These are phyloP conservation scores for Hypoxylon sp. DNA, from an alignment of 2,329 filamentous ascomycete species.

Conservation along the genomic window DNA sequence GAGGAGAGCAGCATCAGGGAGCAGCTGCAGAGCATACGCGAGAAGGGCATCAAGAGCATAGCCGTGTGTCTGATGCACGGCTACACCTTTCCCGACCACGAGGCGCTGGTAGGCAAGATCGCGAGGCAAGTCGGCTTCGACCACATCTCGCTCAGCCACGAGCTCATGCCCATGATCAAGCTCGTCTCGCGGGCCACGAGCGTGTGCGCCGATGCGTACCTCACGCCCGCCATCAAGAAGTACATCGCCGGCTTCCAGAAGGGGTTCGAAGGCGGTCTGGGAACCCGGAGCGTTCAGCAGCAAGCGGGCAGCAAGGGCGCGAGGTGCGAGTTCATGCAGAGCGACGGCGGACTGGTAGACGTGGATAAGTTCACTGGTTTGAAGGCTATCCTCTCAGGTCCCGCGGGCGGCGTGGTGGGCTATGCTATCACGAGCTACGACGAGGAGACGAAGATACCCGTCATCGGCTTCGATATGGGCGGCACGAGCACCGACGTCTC, in stretches of 20 bases:
- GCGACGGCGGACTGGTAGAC: conserved; percentile 76
- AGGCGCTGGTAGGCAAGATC: conserved; percentile 77
- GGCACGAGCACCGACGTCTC: conserved; percentile 93
- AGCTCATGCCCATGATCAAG: conserved; percentile 92
- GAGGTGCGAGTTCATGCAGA: conserved; percentile 95
- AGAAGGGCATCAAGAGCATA: conserved; percentile 78
- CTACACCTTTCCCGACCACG: conserved; percentile 89
- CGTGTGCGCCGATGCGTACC: conserved; percentile 80
- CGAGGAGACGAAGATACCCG: conserved; percentile 77
- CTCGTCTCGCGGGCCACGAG: conserved; percentile 78
- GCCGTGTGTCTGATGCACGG: conserved; percentile 92
- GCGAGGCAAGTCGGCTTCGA: conserved; percentile 82
- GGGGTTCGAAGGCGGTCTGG: conserved; percentile 82
- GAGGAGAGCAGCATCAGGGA: conserved; percentile 62
- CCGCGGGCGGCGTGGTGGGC: conserved; percentile 91
- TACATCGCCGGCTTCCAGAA: conserved; percentile 78
- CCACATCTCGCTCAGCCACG: conserved; percentile 82
- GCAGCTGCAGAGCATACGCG: conserved; percentile 72
- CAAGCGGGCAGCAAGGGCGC: conserved; percentile 72
- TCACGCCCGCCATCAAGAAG: conserved; percentile 80
- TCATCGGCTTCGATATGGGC: conserved; percentile 93
- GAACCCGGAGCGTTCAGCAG: conserved; percentile 75
- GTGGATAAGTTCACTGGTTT: conserved; percentile 85
- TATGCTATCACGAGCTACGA: conserved; percentile 94
- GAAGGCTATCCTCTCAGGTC: conserved; percentile 85